phyloP scores from a whole-genome alignment of 2,329 filamentous ascomycete genomes.

The Cladosporium sp. region DNA sequence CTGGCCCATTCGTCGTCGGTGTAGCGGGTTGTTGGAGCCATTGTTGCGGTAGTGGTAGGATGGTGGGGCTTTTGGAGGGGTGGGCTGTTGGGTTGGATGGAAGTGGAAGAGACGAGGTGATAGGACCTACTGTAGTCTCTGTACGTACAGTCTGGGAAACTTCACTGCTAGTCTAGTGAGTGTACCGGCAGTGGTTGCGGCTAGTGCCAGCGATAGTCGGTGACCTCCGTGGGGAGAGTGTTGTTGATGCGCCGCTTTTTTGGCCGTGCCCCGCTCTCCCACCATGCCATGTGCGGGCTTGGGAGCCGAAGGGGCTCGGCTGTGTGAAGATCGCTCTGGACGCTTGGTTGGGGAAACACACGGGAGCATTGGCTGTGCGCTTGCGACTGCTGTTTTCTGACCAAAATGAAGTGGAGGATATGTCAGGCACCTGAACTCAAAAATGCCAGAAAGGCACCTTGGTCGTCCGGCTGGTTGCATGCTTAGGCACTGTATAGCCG shows the following conservation, averaged over 20 bases:
- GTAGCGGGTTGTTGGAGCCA: constrained; percentile 32
- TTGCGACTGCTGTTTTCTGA: too few species aligned
- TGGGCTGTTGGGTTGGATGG: background rate
- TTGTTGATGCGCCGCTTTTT: background rate
- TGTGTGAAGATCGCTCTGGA: too few species aligned
- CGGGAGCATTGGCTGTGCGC: too few species aligned
- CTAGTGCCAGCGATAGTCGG: background rate
- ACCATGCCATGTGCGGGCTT: background rate
- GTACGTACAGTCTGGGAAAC: background rate
- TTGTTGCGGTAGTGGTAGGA: background rate
- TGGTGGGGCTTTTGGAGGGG: background rate
- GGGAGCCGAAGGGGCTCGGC: too few species aligned
- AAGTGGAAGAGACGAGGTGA: background rate
- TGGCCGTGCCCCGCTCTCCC: background rate
- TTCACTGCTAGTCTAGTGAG: background rate
- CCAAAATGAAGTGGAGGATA: too few species aligned
- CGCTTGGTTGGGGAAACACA: too few species aligned
- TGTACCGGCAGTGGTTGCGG: background rate
- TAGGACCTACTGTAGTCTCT: background rate
- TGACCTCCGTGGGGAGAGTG: background rate
- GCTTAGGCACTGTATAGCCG: too few species aligned
- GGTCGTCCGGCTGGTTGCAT: too few species aligned
- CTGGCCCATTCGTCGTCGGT: constrained; percentile 41
- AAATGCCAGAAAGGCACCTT: too few species aligned
- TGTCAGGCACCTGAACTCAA: too few species aligned